Base-by-base conservation (phyloP, 768 basidiomycete species). In the Hemileccinum impolitum region DNA sequence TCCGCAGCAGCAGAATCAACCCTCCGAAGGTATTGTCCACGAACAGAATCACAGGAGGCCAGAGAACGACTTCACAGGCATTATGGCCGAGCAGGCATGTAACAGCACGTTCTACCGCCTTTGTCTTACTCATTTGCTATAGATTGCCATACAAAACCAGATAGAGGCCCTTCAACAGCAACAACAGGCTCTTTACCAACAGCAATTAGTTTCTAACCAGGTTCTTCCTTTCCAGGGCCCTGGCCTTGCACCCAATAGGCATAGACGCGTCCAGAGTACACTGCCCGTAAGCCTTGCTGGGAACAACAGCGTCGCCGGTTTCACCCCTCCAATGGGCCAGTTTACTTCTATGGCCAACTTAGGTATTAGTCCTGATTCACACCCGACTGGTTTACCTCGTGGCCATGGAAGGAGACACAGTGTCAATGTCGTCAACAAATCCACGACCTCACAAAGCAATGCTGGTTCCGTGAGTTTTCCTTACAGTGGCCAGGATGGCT, bases 21-120 rank as follows among this genome's bases (percentile, higher is more conserved):
- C 68, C 61, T 34, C 62, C 48, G 55, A 62, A 15, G 48, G 48
- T 41, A 25, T 47, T 17, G 28, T 56, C 17, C 65, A 65, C n/a
- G 75, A 76, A 25, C 66, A 54, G 56, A 63, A 52, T 30, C 80
- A 81, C 56, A 73, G 84, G 53, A 81, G 84, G 65, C 66, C 74
- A 30, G 84, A 87, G 41, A 79, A 76, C 47, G 92, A 95, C 64
- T 82, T 94, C 48, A 81, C 80, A 30, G 89, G 89, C 21, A 87
- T 94, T 48, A 94, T 97, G 91, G 92, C 92, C 6, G 93, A 97
- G 69, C 95, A 97, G 80, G 93, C 91, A 56, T 53, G 72, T 52
- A n/a, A 6, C 6, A 11, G 10, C 40, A n/a, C 21, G n/a, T 48
- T 44, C 32, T 35, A 10, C 26, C 32, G 2, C 31, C 39, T 34